phyloP scores from a whole-genome alignment of 2,329 filamentous ascomycete genomes.

The Coniochaeta prunicola region DNA sequence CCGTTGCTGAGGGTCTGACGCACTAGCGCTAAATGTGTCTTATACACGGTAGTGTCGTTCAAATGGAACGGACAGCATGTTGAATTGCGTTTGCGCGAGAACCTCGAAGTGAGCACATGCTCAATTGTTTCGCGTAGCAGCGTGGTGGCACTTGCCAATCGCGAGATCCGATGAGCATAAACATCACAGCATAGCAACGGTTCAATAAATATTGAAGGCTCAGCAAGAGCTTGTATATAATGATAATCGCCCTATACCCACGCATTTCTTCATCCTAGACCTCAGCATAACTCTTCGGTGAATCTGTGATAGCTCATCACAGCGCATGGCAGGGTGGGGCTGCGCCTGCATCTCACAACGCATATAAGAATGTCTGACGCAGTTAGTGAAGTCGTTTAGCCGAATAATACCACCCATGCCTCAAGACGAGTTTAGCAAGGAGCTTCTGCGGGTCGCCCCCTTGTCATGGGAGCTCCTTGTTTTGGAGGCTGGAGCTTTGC shows the following conservation, averaged over 20 bases:
- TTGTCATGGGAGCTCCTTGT: slow-evolving; percentile 2
- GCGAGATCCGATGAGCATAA: neutral
- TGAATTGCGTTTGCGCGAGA: neutral
- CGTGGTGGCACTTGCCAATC: neutral
- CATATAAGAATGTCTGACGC: neutral
- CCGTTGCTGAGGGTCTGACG: neutral
- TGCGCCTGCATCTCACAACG: neutral
- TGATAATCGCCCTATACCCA: neutral
- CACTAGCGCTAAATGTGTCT: neutral
- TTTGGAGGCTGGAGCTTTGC: neutral
- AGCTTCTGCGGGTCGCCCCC: neutral
- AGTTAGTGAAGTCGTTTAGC: neutral
- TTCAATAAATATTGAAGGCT: neutral
- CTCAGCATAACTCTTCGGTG: neutral
- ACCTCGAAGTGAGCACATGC: neutral
- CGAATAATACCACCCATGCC: neutral
- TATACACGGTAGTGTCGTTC: neutral
- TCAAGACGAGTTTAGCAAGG: neutral
- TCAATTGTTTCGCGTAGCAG: neutral
- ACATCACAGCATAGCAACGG: neutral
- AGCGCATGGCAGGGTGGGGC: neutral
- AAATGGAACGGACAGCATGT: neutral
- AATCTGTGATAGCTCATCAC: neutral
- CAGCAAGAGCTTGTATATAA: neutral
- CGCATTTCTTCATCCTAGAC: neutral